Evolutionary conservation across 129 eudicot species (phyloP), one percentile per base, ranked within the genome.

Genomic region (Pulicaria dysenterica): DNA sequence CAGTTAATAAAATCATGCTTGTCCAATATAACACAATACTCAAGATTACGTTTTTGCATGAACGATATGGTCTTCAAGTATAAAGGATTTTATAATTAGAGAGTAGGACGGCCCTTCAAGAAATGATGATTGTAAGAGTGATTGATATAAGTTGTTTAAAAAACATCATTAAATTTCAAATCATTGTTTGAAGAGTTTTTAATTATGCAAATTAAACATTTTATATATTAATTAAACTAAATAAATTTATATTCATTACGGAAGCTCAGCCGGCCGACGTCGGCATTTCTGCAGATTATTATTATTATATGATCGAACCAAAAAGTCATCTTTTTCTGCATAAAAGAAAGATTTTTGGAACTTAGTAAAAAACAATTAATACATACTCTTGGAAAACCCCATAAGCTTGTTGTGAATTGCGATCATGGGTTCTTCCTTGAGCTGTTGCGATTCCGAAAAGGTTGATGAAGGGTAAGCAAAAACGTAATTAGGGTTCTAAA

Each of bases 361-460:
- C 60, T 48, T 58, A 48, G 74, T 51, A 40, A 50, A 24, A 69
- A 60, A 8, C 56, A 36, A 13, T 24, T 7, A 70, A 38, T 24
- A 24, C 31, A 24, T 41, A 77, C 4, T 59, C 76, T 59, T 69
- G 57, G 70, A 60, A 40, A 73, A 53, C 59, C 39, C 66, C 65
- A 62, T 13, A 56, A 48, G 10, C 42, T 55, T 24, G 31, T 24
- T 24, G 31, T 24, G 31, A 24, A 24, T 24, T 24, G 31, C 31
- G 67, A 44, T 70, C 58, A 88, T 88, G 96, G 96, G 91, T 45
- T 86, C 96, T 58, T 45, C 82, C 41, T 34, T 73, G 47, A 83
- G 96, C 70, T 89, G 91, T 43, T 86, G 89, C 63, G 81, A 77
- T 41, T 75, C 86, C 7, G 87, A 83, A 37, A 88, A 89, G 75